Evolutionary conservation across 768 basidiomycete species (phyloP), one percentile per base, ranked within the genome.

Genomic region (Mycena sanguinolenta): DNA sequence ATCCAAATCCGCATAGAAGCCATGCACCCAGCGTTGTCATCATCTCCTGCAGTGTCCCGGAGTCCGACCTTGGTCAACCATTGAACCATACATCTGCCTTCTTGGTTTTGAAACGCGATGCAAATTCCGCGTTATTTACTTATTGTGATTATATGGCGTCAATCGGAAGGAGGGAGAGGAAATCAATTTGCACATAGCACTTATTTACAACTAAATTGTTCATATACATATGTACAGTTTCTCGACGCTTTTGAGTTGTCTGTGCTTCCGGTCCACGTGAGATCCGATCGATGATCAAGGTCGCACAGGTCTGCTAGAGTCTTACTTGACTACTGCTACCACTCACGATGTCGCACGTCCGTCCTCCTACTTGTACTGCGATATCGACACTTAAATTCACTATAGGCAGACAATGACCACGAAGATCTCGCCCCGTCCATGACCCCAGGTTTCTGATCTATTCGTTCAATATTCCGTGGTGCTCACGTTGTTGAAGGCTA

Each of bases 381-480:
- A 52, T 58, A 30, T 62, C 59, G 32, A 36, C 30, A 7, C 60
- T 67, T 57, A 65, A 17, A 49, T 34, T 55, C 63, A 57, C 53
- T 63, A 52, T 46, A 74, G 63, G 50, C 76, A 87, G 84, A 86
- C 73, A 89, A 93, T 16, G 92, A 94, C 69, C 87, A 89, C 65
- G 91, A 91, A 42, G 93, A 95, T 76, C 85, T 95, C 69, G 83
- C 83, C 59, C 91, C 93, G 64, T 82, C 88, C 75, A 50, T 76
- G 77, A 95, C 94, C 63, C 92, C 92, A 82, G 94, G 93, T 90
- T 52, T 53, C 75, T 63, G 46, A 67, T 58, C 69, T 74, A 54
- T 67, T 19, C 9, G 39, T 21, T 64, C 58, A 27, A 25, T 49
- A 34, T 44, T 60, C 62, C 64, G 32, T 71, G 59, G 67, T 73